These are phyloP conservation scores for Candolleomyces efflorescens DNA, from an alignment of 768 basidiomycete species.

Conservation along the genomic window DNA sequence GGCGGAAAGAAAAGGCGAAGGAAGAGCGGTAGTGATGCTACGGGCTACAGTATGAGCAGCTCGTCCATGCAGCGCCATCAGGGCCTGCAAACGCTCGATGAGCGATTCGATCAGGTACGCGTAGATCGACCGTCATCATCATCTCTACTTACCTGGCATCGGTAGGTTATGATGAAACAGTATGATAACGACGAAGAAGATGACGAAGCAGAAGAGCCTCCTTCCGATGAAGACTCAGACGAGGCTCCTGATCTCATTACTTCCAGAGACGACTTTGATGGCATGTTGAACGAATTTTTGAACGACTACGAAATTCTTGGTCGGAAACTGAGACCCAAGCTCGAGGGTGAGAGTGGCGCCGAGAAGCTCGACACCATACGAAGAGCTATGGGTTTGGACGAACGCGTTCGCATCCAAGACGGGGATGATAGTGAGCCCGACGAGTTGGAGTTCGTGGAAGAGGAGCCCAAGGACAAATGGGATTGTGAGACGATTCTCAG, in stretches of 20 bases:
- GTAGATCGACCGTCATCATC: background rate
- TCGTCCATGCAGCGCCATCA: conserved; percentile 94
- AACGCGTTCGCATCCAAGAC: conserved; percentile 44
- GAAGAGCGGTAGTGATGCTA: conserved; percentile 77
- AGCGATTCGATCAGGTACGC: conserved; percentile 87
- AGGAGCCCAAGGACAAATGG: conserved; percentile 77
- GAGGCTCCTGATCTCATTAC: conserved; percentile 73
- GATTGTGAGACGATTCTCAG: conserved; percentile 96
- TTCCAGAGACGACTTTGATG: conserved; percentile 83
- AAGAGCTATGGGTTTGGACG: conserved; percentile 68
- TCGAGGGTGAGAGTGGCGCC: conserved; percentile 65
- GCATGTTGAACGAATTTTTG: conserved; percentile 92
- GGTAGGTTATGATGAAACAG: conserved; percentile 73
- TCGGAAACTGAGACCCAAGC: conserved; percentile 75
- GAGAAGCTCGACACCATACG: conserved; percentile 83
- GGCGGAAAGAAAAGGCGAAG: conserved; percentile 73
- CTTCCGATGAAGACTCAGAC: conserved; percentile 41
- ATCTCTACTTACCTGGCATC: background rate
- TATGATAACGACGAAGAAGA: conserved; percentile 65
- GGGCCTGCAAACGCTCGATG: conserved; percentile 83
- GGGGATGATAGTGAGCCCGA: conserved; percentile 46
- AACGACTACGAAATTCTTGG: conserved; percentile 88
- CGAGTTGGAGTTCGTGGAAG: conserved; percentile 38
- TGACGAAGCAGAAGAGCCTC: conserved; percentile 25
- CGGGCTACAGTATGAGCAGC: conserved; percentile 96